Percentiles rank a stretch among this genome's conserved stretches.
Evolutionary conservation across 176 grass and related monocot genomes (phyloP).

Genomic region (Oryza coarctata): DNA sequence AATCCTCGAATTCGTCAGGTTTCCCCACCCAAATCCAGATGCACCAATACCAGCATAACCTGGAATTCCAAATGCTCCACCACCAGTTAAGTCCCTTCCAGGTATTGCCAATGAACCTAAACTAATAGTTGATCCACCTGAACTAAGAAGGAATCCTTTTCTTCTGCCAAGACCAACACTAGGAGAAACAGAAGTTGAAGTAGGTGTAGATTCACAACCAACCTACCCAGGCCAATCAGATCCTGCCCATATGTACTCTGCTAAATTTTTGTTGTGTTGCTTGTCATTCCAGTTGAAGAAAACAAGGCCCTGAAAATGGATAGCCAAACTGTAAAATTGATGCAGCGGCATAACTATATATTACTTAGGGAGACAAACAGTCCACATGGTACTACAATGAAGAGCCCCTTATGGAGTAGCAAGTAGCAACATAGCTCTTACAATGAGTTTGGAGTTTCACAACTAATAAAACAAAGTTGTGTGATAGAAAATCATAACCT

Average conservation of each 20-base stretch:
- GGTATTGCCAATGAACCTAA: slow-evolving; percentile 71
- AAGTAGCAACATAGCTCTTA: slow-evolving; percentile 20
- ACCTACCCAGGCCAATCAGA: slow-evolving; percentile 95
- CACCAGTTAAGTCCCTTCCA: slow-evolving; percentile 82
- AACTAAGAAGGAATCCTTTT: slow-evolving; percentile 60
- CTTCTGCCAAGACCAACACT: slow-evolving; percentile 58
- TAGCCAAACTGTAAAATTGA: slow-evolving; percentile 1
- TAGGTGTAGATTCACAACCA: slow-evolving; percentile 77
- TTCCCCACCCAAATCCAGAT: slow-evolving; percentile 59
- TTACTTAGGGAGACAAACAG: slow-evolving; percentile 26
- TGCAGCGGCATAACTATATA: background rate
- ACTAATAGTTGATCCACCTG: slow-evolving; percentile 54
- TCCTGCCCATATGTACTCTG: slow-evolving; percentile 82
- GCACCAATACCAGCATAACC: slow-evolving; percentile 85
- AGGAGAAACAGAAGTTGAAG: slow-evolving; percentile 70
- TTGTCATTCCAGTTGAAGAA: slow-evolving; percentile 77
- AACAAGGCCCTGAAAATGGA: slow-evolving; percentile 67
- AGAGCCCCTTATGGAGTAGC: background rate
- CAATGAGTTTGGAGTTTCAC: slow-evolving; percentile 13
- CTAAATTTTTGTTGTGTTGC: slow-evolving; percentile 40
- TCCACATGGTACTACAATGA: background rate
- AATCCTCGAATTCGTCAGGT: slow-evolving; percentile 55
- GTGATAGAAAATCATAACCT: slow-evolving; percentile 5
- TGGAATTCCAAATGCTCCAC: slow-evolving; percentile 95
- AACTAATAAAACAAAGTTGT: too few relatives aligned